Evolutionary conservation across 2,329 filamentous ascomycete genomes (phyloP).

Genomic region (Venturia nashicola): DNA sequence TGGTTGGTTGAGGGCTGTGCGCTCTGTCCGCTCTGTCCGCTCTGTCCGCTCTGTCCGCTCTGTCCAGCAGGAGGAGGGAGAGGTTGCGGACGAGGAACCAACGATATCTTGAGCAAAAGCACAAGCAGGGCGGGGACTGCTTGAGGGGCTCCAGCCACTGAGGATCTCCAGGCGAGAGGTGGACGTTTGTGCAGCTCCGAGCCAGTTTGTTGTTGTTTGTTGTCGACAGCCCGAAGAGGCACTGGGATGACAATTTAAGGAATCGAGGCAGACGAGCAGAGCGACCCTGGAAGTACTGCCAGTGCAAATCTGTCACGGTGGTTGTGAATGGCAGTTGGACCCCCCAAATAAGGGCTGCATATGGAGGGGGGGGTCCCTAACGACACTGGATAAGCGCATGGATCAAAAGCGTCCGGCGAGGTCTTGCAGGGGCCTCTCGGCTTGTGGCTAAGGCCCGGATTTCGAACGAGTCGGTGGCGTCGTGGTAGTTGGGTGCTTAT

Average conservation of each 20-base stretch:
- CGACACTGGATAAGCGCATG: background rate
- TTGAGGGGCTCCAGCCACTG: background rate
- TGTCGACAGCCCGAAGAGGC: background rate
- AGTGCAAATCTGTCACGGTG: too few relatives aligned
- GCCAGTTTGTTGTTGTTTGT: too few relatives aligned
- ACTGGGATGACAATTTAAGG: background rate
- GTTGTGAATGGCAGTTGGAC: too few relatives aligned
- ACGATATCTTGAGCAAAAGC: background rate
- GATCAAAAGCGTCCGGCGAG: background rate
- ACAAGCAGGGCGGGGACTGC: background rate
- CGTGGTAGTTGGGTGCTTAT: too few relatives aligned
- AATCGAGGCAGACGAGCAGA: background rate
- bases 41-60: too few relatives aligned
- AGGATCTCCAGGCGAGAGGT: background rate
- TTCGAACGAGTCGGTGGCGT: background rate
- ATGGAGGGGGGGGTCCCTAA: too few relatives aligned
- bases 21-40: too few relatives aligned
- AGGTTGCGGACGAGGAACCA: background rate
- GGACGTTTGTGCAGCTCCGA: too few relatives aligned
- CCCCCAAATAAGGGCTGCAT: too few relatives aligned
- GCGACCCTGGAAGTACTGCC: background rate
- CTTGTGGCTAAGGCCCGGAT: background rate
- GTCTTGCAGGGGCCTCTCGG: background rate
- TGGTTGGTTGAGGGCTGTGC: background rate
- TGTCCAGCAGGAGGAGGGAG: background rate